Evolutionary conservation across 2,329 filamentous ascomycete species (phyloP), one percentile per base, ranked within the genome.

Genomic region (Calonectria fujianensis): DNA sequence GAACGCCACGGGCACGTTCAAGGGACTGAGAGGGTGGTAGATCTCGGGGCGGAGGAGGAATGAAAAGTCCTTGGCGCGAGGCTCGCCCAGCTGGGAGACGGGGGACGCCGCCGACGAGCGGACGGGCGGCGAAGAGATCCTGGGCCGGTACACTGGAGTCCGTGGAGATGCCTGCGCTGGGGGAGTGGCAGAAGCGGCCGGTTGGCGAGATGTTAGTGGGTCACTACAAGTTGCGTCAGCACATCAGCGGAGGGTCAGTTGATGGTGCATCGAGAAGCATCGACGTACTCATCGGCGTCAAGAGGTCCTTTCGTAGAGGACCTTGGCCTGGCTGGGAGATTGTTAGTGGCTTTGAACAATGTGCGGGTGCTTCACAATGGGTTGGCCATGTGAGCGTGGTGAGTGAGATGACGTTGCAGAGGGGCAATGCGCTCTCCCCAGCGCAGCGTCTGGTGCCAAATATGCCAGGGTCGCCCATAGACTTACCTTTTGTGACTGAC

Each of bases 41-140:
- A 96, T 93, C 77, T 95, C 92, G 4, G 95, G 93, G 27, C 93
- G 91, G 14, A 97, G 90, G 59, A 98, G 92, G 83, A 94, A 96
- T 24, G 93, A 92, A 78, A 98, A 94, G 86, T 98, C 94, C 80
- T 94, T 94, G 59, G 82, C 78, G 4, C 79, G 79, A 1, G 74
- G 64, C 52, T 85, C 83, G 18, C 82, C 83, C 20, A 85, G 66
- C 66, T 81, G 81, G 13, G 82, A 76, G 29, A 80, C 77, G 14
- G 83, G 82, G 3, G 83, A 83, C 20, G 78, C 73, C 70, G 79
- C 75, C 32, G 77, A 77, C 59, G 80, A 80, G 32, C 79, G 78
- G 10, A 78, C 69, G 24, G 77, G 81, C 69, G 73, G 79, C 59
- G 79, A 83, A 65, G 79, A 77, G 65, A 79, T 63, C 48, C 80